Conservation (phyloP, 192 early-diverging fungal species). For the Backusella parvicylindrica region DNA sequence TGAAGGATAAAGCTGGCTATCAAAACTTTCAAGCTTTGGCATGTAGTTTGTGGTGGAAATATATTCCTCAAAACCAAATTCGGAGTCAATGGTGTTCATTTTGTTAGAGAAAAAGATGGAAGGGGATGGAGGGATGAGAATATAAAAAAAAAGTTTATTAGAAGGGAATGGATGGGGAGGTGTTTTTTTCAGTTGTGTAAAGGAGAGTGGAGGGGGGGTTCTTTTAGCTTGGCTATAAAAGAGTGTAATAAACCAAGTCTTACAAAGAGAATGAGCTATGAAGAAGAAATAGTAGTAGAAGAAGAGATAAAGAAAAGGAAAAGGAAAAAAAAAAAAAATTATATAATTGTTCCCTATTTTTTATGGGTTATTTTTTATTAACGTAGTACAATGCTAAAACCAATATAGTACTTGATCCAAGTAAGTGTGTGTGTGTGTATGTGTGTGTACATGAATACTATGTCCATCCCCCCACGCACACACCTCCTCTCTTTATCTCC, state of each 20-base stretch:
- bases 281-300: neutral
- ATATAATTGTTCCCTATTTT: neutral
- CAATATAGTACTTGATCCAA: neutral
- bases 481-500: neutral
- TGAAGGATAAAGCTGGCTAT: conserved; percentile 4
- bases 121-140: neutral
- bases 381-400: neutral
- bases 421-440: neutral
- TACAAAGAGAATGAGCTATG: neutral
- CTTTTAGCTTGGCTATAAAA: neutral
- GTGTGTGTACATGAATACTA: too few relatives aligned
- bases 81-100: conserved; percentile 13
- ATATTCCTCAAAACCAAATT: conserved; percentile 13
- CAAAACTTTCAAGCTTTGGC: conserved; percentile 3
- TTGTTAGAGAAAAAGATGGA: neutral
- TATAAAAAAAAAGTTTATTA: neutral
- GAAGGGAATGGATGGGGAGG: neutral
- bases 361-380: neutral
- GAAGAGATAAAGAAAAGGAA: neutral
- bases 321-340: neutral
- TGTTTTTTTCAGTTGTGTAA: neutral
- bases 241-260: conserved; percentile 2
- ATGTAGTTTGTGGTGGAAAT: conserved; percentile 7
- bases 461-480: neutral
- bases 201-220: neutral